These are phyloP conservation scores for Alternaria triticina DNA, from an alignment of 2,329 filamentous ascomycete species.

Conservation along the genomic window DNA sequence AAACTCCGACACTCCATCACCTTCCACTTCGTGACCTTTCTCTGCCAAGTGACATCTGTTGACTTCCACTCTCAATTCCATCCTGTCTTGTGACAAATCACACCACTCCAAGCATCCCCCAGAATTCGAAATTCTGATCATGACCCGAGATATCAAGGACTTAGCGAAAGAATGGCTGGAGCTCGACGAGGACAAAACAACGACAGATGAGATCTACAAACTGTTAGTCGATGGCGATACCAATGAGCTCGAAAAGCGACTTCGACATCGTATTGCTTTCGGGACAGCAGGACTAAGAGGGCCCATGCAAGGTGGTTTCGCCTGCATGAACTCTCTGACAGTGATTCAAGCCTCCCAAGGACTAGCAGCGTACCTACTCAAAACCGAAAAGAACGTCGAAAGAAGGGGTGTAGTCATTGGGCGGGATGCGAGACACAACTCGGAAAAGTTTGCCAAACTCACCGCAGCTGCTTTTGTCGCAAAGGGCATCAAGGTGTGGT, in stretches of 20 bases:
- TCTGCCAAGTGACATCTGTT: background rate
- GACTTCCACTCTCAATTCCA: background rate
- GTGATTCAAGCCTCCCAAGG: constrained; percentile 70
- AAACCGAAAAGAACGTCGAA: constrained; percentile 52
- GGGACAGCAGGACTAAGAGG: constrained; percentile 68
- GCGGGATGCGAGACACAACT: constrained; percentile 68
- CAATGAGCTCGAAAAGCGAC: constrained; percentile 59
- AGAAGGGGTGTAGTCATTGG: constrained; percentile 64
- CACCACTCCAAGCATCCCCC: background rate
- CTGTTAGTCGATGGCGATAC: constrained; percentile 56
- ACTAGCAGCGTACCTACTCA: constrained; percentile 65
- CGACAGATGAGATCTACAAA: constrained; percentile 61
- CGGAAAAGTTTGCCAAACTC: constrained; percentile 65
- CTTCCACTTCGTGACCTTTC: constrained; percentile 5
- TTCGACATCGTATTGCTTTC: constrained; percentile 65
- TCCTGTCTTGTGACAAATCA: background rate
- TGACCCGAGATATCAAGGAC: constrained; percentile 46
- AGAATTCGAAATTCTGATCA: constrained; percentile 11
- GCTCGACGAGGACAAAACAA: constrained; percentile 62
- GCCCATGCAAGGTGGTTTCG: constrained; percentile 70
- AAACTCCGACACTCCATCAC: constrained; percentile 35
- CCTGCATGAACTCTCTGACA: constrained; percentile 65
- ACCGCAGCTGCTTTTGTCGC: constrained; percentile 66
- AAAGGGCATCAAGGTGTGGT: constrained; percentile 65
- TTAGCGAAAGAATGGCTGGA: constrained; percentile 64